Base-by-base conservation (phyloP, 768 basidiomycete genomes). In the Termitomyces sp. region DNA sequence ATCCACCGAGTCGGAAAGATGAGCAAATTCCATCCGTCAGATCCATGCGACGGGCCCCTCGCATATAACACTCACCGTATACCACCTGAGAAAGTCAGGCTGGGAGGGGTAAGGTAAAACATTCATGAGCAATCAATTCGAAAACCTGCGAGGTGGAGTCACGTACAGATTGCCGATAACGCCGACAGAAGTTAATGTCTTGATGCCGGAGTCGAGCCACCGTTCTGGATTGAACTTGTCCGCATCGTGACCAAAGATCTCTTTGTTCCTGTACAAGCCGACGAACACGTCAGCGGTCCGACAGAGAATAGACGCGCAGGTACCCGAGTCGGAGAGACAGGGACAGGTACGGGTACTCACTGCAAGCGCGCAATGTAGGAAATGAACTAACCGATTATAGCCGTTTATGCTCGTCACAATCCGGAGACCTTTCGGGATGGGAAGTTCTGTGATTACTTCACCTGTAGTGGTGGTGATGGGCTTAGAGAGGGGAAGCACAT, bases 401-500 rank as follows among this genome's bases (percentile, higher is more conserved):
- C 73, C 78, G 32, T 74, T 74, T 37, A 85, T 74, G 7, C 82
- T 83, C 9, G 75, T 66, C 42, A 81, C 69, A 20, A 86, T 69
- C 44, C 76, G 77, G 22, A 74, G 71, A 29, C 81, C 83, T 57
- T 80, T 78, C 0, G 79, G 79, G 44, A 86, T 71, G 3, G 76
- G 74, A 26, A 86, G 54, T 58, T 83, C 77, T 10, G 63, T 71
- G 31, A 83, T 68, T 12, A 69, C 57, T 56, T 79, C 69, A 31
- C 84, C 84, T 1, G 74, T 72, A 13, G 65, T 63, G 4, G 76
- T 78, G 13, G 63, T 74, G 39, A 85, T 75, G 20, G 84, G 80
- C 48, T 69, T 77, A 8, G 78, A 75, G 10, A 89, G 76, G 1
- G 87, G 84, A 27, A 89, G 68, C 41, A 78, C 72, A 56, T 86